These are phyloP conservation scores for Fusarium xylarioides DNA, from an alignment of 2,329 filamentous ascomycete genomes.

Conservation along the genomic window DNA sequence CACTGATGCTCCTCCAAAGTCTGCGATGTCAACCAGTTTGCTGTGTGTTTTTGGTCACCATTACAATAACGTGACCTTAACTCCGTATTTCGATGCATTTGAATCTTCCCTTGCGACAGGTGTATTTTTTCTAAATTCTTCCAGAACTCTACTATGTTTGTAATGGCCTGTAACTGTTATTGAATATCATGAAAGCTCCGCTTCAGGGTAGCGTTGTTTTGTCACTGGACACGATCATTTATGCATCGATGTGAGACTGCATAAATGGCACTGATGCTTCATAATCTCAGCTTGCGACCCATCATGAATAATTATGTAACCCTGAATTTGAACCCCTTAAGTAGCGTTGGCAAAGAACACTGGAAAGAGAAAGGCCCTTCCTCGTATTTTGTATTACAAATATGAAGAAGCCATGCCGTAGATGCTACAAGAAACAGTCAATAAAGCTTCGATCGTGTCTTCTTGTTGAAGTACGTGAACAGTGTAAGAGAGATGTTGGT, in stretches of 20 bases:
- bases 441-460: not conserved
- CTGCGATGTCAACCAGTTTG: fast-evolving
- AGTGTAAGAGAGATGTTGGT: fast-evolving
- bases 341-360: not conserved
- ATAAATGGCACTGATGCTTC: not conserved
- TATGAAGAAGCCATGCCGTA: fast-evolving
- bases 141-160: no score
- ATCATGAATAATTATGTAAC: not conserved
- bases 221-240: not conserved
- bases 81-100: no score
- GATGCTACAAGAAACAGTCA: not conserved
- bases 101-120: not conserved
- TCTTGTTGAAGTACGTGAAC: not conserved
- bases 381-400: fast-evolving
- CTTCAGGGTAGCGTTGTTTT: not conserved
- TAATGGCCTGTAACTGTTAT: fast-evolving
- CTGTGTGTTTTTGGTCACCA: not conserved
- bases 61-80: no score
- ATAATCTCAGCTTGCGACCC: fast-evolving
- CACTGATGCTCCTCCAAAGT: fast-evolving
- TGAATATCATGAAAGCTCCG: fast-evolving
- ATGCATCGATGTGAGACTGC: fast-evolving
- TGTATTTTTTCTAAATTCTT: fast-evolving
- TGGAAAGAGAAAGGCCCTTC: fast-evolving
- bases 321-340: not conserved